Base-by-base conservation (phyloP, 2,329 filamentous ascomycete genomes). In the Orbilia javanica region DNA sequence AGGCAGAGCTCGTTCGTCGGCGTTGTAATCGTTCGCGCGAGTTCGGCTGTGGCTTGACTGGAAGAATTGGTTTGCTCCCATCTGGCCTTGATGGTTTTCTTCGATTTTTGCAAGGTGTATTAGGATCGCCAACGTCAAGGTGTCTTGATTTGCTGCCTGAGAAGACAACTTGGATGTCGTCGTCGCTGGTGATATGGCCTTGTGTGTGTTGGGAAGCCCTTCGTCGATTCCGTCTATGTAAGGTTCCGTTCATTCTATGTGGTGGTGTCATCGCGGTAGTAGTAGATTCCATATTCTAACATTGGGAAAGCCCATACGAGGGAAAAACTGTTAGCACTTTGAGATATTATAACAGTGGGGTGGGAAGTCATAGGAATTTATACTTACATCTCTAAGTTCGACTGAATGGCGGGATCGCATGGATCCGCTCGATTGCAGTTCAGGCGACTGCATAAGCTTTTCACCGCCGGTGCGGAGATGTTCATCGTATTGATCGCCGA, bases 401-500 rank as follows among this genome's bases (percentile, higher is more conserved):
- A 68, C 36, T 15, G 74, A 72, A 29, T 48, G 52, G 20, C 67
- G 34, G n/a, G 70, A 74, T 63, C 70, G 62, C 29, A 74, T 62
- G 42, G 70, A 74, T 46, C 74, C 68, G 13, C 31, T 39, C 29
- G 67, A 44, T 13, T 57, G 29, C 29, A 55, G 18, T n/a, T 71
- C 62, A 25, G 74, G 74, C 22, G 74, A 72, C 22, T 53, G 68
- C 57, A 66, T 67, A 13, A 78, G 44, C 25, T 57, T 69, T 31
- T 72, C 67, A 42, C 74, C 74, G 29, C 74, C 67, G 31, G 46
- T 55, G 25, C 74, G 74, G 15, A 78, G 62, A 52, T 78, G 74
- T 36, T 78, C 74, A 46, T 78, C 74, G 67, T 78, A 78, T 63
- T 78, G 70, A 36, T 74, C 75, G 8, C 75, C 75, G 60, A 79